phyloP scores from a whole-genome alignment of 2,329 filamentous ascomycete genomes.

The Penicillium crustosum region DNA sequence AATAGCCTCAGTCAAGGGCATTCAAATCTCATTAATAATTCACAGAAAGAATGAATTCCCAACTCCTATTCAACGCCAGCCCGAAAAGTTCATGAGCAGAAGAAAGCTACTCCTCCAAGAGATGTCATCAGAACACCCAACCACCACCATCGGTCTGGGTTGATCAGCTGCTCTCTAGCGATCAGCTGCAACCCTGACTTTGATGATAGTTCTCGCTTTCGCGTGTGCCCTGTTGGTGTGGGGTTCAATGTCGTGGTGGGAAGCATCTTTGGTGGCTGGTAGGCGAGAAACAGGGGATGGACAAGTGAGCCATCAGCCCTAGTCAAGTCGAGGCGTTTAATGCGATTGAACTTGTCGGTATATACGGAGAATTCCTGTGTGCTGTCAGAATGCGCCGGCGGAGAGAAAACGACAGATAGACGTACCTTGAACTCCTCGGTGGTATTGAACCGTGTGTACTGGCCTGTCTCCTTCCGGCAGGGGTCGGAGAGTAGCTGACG shows the following conservation, averaged over 20 bases:
- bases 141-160: conserved; percentile 50
- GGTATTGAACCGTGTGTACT: conserved; percentile 68
- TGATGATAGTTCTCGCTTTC: conserved; percentile 21
- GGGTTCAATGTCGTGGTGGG: conserved; percentile 67
- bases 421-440: conserved; percentile 61
- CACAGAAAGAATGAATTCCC: not conserved
- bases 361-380: conserved; percentile 45
- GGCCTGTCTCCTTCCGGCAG: conserved; percentile 55
- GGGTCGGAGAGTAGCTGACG: conserved; percentile 66
- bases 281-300: conserved; percentile 67
- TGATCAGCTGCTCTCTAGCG: conserved; percentile 35
- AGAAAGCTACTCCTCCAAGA: conserved; percentile 42
- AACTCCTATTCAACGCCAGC: conserved; percentile 1
- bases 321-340: conserved; percentile 64
- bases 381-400: conserved; percentile 5
- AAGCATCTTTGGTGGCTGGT: conserved; percentile 65
- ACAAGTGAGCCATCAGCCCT: conserved; percentile 63
- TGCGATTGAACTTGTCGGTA: conserved; percentile 61
- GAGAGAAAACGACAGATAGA: not conserved
- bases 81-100: conserved; percentile 30
- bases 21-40: conserved; percentile 5
- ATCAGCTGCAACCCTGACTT: conserved; percentile 22
- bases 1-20: conserved; percentile 13
- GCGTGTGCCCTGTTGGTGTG: conserved; percentile 40
- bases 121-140: conserved; percentile 49